A percentile compares a stretch with the other conserved stretches of the same genome.
Evolutionary conservation across 176 grass and related monocot species (phyloP).

Genomic region (Stipa capillata): DNA sequence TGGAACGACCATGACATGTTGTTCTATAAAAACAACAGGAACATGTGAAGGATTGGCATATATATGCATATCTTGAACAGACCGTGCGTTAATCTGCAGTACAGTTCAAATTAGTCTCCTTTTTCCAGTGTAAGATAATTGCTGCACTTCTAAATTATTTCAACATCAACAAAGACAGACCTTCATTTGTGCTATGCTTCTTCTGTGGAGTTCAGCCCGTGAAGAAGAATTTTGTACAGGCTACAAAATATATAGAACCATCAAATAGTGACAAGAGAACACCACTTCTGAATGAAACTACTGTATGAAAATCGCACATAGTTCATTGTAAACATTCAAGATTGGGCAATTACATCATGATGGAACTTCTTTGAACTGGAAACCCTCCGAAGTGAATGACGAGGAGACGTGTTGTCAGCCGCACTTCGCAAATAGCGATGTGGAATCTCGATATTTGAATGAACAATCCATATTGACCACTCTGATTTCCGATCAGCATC

Average conservation of each 20-base stretch:
- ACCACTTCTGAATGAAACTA: background rate
- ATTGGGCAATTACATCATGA: slow-evolving; percentile 56
- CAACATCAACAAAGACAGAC: slow-evolving; percentile 11
- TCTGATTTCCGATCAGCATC: slow-evolving; percentile 65
- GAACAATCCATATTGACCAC: slow-evolving; percentile 94
- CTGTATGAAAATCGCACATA: background rate
- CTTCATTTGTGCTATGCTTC: slow-evolving; percentile 93
- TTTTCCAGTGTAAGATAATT: background rate
- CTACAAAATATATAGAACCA: slow-evolving; percentile 39
- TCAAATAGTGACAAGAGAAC: slow-evolving; percentile 17
- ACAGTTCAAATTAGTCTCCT: background rate
- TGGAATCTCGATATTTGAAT: slow-evolving; percentile 86
- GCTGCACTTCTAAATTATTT: background rate
- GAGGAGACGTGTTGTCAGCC: slow-evolving; percentile 58
- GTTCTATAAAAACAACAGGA: slow-evolving; percentile 88
- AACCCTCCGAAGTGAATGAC: slow-evolving; percentile 54
- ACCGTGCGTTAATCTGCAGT: slow-evolving; percentile 65
- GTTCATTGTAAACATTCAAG: slow-evolving; percentile 7
- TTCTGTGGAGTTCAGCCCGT: slow-evolving; percentile 81
- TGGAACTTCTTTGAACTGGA: slow-evolving; percentile 42
- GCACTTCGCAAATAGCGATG: slow-evolving; percentile 62
- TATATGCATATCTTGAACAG: slow-evolving; percentile 89
- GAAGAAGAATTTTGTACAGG: slow-evolving; percentile 57
- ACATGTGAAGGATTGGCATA: slow-evolving; percentile 79
- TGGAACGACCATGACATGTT: slow-evolving; percentile 81